These are phyloP conservation scores for Erodium texanum DNA, from an alignment of 441 rosid genomes.

Conservation along the genomic window DNA sequence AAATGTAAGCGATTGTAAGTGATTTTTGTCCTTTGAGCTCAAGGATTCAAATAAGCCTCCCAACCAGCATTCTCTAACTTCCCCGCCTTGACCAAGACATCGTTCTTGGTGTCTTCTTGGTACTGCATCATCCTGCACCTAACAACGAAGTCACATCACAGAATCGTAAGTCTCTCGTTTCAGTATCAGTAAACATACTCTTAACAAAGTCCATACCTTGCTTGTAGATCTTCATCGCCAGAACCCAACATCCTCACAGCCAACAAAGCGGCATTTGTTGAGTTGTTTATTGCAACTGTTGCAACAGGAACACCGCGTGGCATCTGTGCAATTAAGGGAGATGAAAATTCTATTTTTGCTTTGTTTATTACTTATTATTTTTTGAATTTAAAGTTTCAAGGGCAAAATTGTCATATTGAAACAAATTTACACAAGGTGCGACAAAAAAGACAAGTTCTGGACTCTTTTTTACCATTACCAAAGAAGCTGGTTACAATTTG, in stretches of 20 bases:
- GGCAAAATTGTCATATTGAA: too few relatives aligned
- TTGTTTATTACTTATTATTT: too few relatives aligned
- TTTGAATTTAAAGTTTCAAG: too few relatives aligned
- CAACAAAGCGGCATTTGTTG: constrained; percentile 79
- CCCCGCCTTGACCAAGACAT: neutral
- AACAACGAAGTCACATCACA: neutral
- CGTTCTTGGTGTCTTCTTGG: constrained; percentile 7
- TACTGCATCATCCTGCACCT: constrained; percentile 1
- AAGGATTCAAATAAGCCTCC: constrained; percentile 6
- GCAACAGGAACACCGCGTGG: constrained; percentile 94
- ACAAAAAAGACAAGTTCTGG: too few relatives aligned
- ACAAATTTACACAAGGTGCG: too few relatives aligned
- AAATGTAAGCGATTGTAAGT: too few relatives aligned
- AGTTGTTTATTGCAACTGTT: constrained; percentile 80
- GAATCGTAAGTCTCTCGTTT: neutral
- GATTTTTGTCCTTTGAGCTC: neutral
- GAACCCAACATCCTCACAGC: constrained; percentile 67
- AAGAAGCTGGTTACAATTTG: too few relatives aligned
- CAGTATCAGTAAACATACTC: neutral
- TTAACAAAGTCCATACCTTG: neutral
- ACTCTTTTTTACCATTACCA: too few relatives aligned
- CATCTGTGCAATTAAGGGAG: constrained; percentile 39
- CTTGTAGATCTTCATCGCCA: neutral
- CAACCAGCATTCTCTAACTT: neutral
- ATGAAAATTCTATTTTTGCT: too few relatives aligned